Base-by-base conservation (phyloP, 2,329 filamentous ascomycete species). In the Colletotrichum lindemuthianum region DNA sequence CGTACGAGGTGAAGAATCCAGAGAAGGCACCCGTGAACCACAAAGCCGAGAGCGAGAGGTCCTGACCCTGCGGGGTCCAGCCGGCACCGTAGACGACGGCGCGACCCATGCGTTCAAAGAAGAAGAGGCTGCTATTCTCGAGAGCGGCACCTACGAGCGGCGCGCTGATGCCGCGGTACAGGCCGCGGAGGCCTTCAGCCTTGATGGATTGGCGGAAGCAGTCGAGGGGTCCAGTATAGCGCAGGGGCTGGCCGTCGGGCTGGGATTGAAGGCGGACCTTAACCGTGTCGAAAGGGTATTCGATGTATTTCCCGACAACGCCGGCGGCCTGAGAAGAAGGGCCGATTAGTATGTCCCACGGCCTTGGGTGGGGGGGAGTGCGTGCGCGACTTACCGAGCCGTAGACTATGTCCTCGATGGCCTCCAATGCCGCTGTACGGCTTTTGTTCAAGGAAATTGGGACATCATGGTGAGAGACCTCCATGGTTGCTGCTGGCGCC, bases 191-290 rank as follows among this genome's bases (percentile, higher is more conserved):
- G n/a, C 93, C 95, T 76, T 96, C 93, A 47, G 87, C 84, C 68
- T 85, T 86, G 69, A 97, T 83, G 8, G 93, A 93, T 81, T 98
- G 91, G 71, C 88, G 87, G 79, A 99, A 97, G 80, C 96, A 98
- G 79, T 99, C 96, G 68, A 97, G 73, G 0, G 96, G 95, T 0
- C 96, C 96, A 6, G 81, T 88, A 77, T 97, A 98, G 65, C 87
- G 89, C 16, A 94, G 86, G 13, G 93, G 93, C 2, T 93, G 83
- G 71, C 90, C 88, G 76, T 95, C 91, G 39, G 93, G 92, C 77
- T 98, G 95, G n/a, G 95, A 96, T 77, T 99, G 96, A 10, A 99
- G 87, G 44, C 96, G 92, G 65, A 99, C 96, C 80, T 99, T 99
- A 77, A 99, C 90, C 0, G 96, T 99, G 79, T 99, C 96, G 79